A percentile compares a stretch with the other conserved stretches of the same genome.
phyloP scores from a whole-genome alignment of 2,329 filamentous ascomycete genomes.

The Beauveria caledonica region DNA sequence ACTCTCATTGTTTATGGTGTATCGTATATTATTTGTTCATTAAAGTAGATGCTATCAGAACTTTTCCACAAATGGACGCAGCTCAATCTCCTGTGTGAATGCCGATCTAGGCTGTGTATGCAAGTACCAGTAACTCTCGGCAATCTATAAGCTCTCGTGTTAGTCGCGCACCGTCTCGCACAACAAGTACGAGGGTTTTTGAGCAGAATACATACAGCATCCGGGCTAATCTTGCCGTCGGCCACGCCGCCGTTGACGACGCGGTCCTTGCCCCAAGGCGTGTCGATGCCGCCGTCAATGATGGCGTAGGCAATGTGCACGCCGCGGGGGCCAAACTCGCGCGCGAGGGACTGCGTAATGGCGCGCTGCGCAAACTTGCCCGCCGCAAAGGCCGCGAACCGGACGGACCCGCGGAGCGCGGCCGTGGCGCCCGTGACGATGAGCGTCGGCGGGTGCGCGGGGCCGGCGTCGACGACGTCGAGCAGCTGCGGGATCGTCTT shows the following conservation, averaged over 20 bases:
- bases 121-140: constrained; percentile 76
- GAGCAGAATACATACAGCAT: constrained; percentile 50
- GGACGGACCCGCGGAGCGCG: constrained; percentile 62
- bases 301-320: constrained; percentile 78
- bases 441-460: constrained; percentile 61
- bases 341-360: constrained; percentile 64
- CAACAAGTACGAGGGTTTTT: background rate
- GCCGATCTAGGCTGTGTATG: constrained; percentile 72
- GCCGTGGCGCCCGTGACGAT: constrained; percentile 86
- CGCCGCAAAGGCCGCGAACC: constrained; percentile 63
- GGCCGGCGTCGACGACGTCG: constrained; percentile 43
- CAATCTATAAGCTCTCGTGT: constrained; percentile 51
- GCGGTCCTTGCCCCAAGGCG: constrained; percentile 55
- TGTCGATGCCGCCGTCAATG: constrained; percentile 80
- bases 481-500: constrained; percentile 62
- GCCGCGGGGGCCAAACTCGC: constrained; percentile 77
- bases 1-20: background rate
- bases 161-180: background rate
- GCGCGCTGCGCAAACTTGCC: constrained; percentile 75
- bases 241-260: constrained; percentile 36
- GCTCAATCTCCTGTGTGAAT: constrained; percentile 76
- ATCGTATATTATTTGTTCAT: background rate
- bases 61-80: constrained; percentile 75
- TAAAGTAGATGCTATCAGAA: constrained; percentile 42
- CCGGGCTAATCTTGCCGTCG: constrained; percentile 61